Percentiles rank a stretch among this genome's conserved stretches.
These are phyloP conservation scores for Lactarius trivialis DNA, from an alignment of 768 basidiomycete species.

Conservation along the genomic window DNA sequence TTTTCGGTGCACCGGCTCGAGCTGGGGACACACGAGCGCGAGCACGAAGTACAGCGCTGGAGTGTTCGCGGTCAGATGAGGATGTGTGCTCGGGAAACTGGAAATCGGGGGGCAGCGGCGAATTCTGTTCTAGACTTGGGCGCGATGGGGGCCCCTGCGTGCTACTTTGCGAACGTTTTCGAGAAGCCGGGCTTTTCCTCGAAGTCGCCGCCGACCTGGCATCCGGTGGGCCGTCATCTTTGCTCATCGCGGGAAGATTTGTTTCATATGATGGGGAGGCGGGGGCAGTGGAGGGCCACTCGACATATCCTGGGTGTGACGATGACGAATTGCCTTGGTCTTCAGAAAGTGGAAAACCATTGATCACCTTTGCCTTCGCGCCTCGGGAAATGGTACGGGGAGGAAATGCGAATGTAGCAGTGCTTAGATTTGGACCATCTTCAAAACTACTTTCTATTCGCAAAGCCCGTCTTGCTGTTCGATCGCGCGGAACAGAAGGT, in stretches of 20 bases:
- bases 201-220: background rate
- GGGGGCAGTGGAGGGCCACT: background rate
- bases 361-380: constrained; percentile 4
- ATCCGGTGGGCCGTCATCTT: constrained; percentile 1
- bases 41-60: background rate
- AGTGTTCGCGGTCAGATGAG: constrained; percentile 9
- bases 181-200: constrained; percentile 8
- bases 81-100: constrained; percentile 32
- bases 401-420: constrained; percentile 50
- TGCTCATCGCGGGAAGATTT: background rate
- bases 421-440: constrained; percentile 39
- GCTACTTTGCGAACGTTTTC: constrained; percentile 14
- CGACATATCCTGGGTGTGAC: background rate
- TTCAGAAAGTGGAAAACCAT: background rate
- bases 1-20: background rate
- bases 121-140: constrained; percentile 6
- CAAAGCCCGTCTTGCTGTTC: constrained; percentile 29
- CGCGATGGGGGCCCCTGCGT: constrained; percentile 4
- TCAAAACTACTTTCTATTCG: constrained; percentile 33
- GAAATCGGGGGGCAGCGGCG: constrained; percentile 27
- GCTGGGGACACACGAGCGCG: constrained; percentile 14
- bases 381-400: constrained; percentile 31
- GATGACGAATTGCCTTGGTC: constrained; percentile 7
- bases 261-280: constrained; percentile 5
- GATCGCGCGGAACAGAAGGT: constrained; percentile 32